Evolutionary conservation across 2,329 filamentous ascomycete species (phyloP).

Genomic region (Didymella lethalis): DNA sequence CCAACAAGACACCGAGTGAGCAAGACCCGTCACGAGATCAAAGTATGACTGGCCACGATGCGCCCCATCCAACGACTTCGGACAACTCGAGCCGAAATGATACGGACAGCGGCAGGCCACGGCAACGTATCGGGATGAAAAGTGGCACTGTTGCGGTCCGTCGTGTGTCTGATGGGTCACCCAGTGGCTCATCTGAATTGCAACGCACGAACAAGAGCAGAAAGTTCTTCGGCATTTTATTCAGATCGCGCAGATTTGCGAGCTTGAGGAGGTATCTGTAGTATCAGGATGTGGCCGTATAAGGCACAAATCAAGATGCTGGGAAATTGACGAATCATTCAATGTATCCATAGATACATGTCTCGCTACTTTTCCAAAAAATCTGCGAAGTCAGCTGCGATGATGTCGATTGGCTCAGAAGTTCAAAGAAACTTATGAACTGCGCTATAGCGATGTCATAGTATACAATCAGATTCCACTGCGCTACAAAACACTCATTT

Average conservation of each 20-base stretch:
- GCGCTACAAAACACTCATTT: no score
- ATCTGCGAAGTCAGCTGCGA: no score
- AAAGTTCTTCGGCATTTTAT: neutral
- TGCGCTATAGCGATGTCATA: no score
- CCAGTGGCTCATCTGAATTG: neutral
- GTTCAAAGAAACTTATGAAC: no score
- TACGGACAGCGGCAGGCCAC: neutral
- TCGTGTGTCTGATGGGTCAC: neutral
- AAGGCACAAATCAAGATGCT: no score
- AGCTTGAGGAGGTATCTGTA: neutral
- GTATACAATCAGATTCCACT: no score
- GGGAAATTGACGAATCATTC: no score
- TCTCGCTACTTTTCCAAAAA: no score
- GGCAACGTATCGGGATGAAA: neutral
- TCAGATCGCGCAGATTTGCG: neutral
- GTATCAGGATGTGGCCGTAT: neutral
- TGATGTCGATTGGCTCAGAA: no score
- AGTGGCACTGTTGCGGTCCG: neutral
- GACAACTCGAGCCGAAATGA: neutral
- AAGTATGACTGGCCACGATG: neutral
- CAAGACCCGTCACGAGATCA: no score
- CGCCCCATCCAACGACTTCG: neutral
- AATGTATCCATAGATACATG: no score
- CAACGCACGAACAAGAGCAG: neutral
- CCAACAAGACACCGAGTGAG: neutral